A percentile compares a stretch with the other conserved stretches of the same genome.
phyloP scores from a whole-genome alignment of 2,329 filamentous ascomycete species.

The Leptosphaerulina australis region DNA sequence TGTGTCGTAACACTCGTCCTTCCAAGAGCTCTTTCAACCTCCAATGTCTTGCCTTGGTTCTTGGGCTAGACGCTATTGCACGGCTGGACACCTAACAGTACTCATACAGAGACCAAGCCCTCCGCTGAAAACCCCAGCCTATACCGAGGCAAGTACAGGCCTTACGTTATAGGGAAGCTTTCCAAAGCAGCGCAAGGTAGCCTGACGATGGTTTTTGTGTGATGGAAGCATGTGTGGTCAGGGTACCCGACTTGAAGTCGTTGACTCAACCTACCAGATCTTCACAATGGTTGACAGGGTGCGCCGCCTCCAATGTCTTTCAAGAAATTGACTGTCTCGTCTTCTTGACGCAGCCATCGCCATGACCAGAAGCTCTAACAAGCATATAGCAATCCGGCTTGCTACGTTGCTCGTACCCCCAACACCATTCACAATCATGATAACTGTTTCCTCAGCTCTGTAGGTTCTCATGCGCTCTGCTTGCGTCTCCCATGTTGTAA shows the following conservation, averaged over 20 bases:
- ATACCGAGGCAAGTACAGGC: slow-evolving; percentile 52
- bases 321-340: slow-evolving; percentile 50
- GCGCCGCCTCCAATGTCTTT: slow-evolving; percentile 53
- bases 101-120: slow-evolving; percentile 53
- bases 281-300: slow-evolving; percentile 51
- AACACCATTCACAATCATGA: slow-evolving; percentile 55
- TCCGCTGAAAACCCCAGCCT: slow-evolving; percentile 56
- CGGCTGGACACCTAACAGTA: slow-evolving; percentile 50
- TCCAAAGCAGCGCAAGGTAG: slow-evolving; percentile 52
- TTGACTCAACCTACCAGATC: slow-evolving; percentile 50
- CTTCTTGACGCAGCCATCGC: slow-evolving; percentile 53
- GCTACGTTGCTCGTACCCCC: slow-evolving; percentile 55
- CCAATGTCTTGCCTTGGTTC: slow-evolving; percentile 50
- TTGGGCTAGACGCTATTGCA: slow-evolving; percentile 50
- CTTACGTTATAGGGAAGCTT: slow-evolving; percentile 56
- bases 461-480: slow-evolving; percentile 52
- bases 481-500: slow-evolving; percentile 36
- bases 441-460: slow-evolving; percentile 41
- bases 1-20: slow-evolving; percentile 48
- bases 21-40: slow-evolving; percentile 47
- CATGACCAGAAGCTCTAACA: slow-evolving; percentile 52
- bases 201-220: slow-evolving; percentile 49
- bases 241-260: slow-evolving; percentile 45
- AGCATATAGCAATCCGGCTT: slow-evolving; percentile 52
- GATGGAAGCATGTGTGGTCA: slow-evolving; percentile 54